Conservation (phyloP, 441 rosid genomes). For the Raphanus hybrid region DNA sequence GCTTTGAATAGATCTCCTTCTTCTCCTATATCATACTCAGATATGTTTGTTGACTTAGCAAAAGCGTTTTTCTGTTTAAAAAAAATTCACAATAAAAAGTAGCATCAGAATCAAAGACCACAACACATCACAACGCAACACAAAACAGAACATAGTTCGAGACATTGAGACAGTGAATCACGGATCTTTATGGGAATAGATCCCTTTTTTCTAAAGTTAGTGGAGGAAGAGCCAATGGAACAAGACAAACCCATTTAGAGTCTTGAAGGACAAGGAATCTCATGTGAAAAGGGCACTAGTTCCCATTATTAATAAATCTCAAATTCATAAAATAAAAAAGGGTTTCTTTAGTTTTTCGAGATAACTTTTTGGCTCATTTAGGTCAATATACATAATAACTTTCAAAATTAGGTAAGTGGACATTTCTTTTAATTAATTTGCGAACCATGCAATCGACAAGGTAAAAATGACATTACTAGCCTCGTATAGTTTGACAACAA, state of each 20-base stretch:
- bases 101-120: conserved; percentile 37
- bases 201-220: not conserved
- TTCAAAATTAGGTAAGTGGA: too few species aligned
- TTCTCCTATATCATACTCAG: conserved; percentile 82
- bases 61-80: conserved; percentile 53
- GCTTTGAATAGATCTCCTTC: conserved; percentile 95
- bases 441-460: too few species aligned
- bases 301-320: conserved; percentile 23
- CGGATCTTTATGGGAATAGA: conserved; percentile 24
- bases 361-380: too few species aligned
- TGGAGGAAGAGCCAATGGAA: conserved; percentile 13
- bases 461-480: too few species aligned
- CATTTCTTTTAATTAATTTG: too few species aligned
- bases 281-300: conserved; percentile 13
- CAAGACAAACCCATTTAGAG: conserved; percentile 39
- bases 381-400: too few species aligned
- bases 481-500: too few species aligned
- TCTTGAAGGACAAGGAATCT: conserved; percentile 58
- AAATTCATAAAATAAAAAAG: conserved; percentile 40
- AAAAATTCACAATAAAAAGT: conserved; percentile 10
- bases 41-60: conserved; percentile 50
- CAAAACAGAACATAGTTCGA: conserved; percentile 33
- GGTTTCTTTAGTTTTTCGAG: conserved; percentile 41
- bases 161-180: too few species aligned
- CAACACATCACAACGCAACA: conserved; percentile 22